Conservation (phyloP, 139 green algal species). For the Coelastrella sp. region DNA sequence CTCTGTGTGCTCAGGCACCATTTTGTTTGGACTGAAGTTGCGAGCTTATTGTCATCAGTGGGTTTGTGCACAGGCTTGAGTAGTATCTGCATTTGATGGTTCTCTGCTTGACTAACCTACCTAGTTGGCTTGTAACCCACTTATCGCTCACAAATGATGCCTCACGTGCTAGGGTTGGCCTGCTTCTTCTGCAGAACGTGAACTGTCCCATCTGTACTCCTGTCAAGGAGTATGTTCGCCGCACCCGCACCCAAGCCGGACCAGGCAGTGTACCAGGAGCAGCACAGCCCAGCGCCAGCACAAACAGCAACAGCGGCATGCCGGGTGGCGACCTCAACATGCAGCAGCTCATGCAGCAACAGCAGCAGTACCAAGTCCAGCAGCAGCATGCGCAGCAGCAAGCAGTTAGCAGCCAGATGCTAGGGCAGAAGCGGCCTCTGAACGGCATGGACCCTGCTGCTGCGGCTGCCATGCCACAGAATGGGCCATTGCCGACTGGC, state of each 20-base stretch:
- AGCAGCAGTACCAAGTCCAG: conserved; percentile 58
- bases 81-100: no score
- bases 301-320: conserved; percentile 2
- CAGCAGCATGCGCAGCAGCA: conserved; percentile 49
- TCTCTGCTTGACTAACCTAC: no score
- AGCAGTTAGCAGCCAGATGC: conserved; percentile 31
- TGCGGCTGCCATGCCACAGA: conserved; percentile 33
- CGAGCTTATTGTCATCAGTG: no score
- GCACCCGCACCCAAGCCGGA: conserved; percentile 64
- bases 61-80: no score
- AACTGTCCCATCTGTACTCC: conserved; percentile 93
- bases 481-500: conserved; percentile 2
- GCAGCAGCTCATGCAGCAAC: conserved; percentile 54
- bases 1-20: no score
- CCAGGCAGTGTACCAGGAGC: background rate
- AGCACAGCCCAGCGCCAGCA: conserved; percentile 20
- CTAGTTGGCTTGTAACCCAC: background rate
- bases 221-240: conserved; percentile 92
- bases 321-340: conserved; percentile 38
- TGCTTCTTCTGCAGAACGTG: conserved; percentile 22
- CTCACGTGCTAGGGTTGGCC: no score
- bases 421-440: conserved; percentile 45
- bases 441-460: conserved; percentile 41
- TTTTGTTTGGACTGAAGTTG: no score
- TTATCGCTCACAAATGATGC: no score